A percentile compares a stretch with the other conserved stretches of the same genome.
Evolutionary conservation across 192 early-diverging fungal genomes (phyloP).

Genomic region (Coemansia sp.): DNA sequence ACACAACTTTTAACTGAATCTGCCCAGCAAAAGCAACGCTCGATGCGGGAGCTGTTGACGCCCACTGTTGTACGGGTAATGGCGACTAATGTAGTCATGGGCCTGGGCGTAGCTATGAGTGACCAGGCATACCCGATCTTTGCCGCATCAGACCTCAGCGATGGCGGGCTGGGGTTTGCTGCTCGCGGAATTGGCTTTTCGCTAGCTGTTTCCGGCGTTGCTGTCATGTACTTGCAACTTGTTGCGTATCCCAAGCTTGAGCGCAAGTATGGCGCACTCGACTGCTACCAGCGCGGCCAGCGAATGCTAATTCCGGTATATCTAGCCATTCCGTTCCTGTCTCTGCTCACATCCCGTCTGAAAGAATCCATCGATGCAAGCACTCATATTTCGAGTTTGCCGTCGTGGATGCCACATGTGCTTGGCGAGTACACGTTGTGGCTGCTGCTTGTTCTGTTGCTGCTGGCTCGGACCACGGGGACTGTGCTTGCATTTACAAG

Average conservation of each 20-base stretch:
- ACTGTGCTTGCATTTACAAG: conserved; percentile 28
- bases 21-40: conserved; percentile 5
- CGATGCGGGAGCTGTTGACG: conserved; percentile 27
- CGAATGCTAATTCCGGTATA: conserved; percentile 14
- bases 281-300: conserved; percentile 44
- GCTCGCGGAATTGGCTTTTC: conserved; percentile 54
- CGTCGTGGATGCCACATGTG: no score
- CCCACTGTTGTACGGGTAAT: conserved; percentile 26
- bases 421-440: conserved; percentile 7
- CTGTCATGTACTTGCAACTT: conserved; percentile 54
- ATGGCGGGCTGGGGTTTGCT: conserved; percentile 57
- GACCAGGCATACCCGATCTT: conserved; percentile 46
- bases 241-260: conserved; percentile 47
- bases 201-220: conserved; percentile 39
- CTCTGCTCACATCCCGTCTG: conserved; percentile 11
- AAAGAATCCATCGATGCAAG: neutral
- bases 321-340: conserved; percentile 15
- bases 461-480: conserved; percentile 18
- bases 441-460: conserved; percentile 10
- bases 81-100: conserved; percentile 21
- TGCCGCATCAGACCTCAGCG: conserved; percentile 28
- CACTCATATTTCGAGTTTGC: no score
- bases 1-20: no score
- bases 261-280: conserved; percentile 44
- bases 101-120: conserved; percentile 15